These are phyloP conservation scores for Chaetomiaceae sp. DNA, from an alignment of 2,329 filamentous ascomycete species.

Conservation along the genomic window DNA sequence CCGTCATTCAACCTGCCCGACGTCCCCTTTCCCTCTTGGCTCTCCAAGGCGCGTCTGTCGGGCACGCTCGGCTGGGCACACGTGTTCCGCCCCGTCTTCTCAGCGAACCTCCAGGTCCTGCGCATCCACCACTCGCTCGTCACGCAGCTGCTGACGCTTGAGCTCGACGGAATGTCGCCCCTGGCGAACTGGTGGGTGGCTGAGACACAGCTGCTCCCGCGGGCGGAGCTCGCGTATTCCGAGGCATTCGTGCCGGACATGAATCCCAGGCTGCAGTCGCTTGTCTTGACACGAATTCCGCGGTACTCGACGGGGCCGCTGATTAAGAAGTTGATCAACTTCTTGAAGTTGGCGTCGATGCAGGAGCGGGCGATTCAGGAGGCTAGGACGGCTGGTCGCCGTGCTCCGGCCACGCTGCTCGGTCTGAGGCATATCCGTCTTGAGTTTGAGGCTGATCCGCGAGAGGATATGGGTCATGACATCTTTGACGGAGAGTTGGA, in stretches of 20 bases:
- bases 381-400: constrained; percentile 27
- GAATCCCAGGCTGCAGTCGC: constrained; percentile 50
- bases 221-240: constrained; percentile 44
- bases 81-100: constrained; percentile 49
- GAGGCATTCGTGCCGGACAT: constrained; percentile 49
- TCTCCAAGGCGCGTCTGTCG: constrained; percentile 32
- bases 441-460: constrained; percentile 48
- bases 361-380: constrained; percentile 47
- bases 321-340: constrained; percentile 42
- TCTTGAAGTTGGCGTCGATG: constrained; percentile 42
- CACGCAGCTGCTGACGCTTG: constrained; percentile 48
- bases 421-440: constrained; percentile 52
- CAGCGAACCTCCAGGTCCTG: constrained; percentile 49
- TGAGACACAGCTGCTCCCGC: constrained; percentile 41
- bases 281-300: constrained; percentile 53
- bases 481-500: constrained; percentile 30
- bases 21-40: constrained; percentile 27
- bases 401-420: constrained; percentile 40
- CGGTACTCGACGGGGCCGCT: constrained; percentile 49
- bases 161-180: constrained; percentile 35
- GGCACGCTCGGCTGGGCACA: constrained; percentile 45
- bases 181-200: constrained; percentile 39
- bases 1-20: constrained; percentile 30
- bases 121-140: constrained; percentile 58
- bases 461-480: constrained; percentile 34